phyloP scores from a whole-genome alignment of 805 yeast genomes.

The Aciculoconidium aculeatum region DNA sequence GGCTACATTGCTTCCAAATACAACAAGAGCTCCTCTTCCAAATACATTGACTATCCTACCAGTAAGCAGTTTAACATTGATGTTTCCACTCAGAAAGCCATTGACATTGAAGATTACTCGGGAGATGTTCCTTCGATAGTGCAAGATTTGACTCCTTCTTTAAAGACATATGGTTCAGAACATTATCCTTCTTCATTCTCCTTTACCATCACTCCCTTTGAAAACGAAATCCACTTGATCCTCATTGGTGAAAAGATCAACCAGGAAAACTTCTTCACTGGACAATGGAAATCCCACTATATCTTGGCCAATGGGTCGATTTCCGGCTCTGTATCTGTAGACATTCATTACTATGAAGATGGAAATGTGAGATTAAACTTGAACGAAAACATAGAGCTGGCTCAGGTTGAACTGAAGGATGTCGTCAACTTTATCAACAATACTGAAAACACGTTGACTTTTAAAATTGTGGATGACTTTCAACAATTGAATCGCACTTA shows the following conservation, averaged over 20 bases:
- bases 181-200: conserved; percentile 60
- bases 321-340: conserved; percentile 54
- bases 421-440: conserved; percentile 44
- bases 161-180: conserved; percentile 50
- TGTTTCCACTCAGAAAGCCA: conserved; percentile 41
- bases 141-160: conserved; percentile 22
- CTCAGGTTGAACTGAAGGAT: conserved; percentile 18
- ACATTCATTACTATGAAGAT: conserved; percentile 91
- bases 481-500: conserved; percentile 67
- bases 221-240: conserved; percentile 38
- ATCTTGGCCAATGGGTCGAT: conserved; percentile 31
- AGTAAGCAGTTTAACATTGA: conserved; percentile 55
- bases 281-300: conserved; percentile 78
- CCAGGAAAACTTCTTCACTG: conserved; percentile 79
- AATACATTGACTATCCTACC: conserved; percentile 46
- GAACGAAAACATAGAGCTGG: conserved; percentile 24
- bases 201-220: conserved; percentile 37
- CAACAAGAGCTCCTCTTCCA: conserved; percentile 35
- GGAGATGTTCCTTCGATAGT: conserved; percentile 23
- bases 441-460: conserved; percentile 57
- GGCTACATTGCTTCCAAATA: conserved; percentile 27
- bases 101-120: conserved; percentile 44
- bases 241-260: conserved; percentile 69
- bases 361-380: conserved; percentile 81
- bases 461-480: conserved; percentile 56